These are phyloP conservation scores for Boletus bicolor DNA, from an alignment of 768 basidiomycete species.

Conservation along the genomic window DNA sequence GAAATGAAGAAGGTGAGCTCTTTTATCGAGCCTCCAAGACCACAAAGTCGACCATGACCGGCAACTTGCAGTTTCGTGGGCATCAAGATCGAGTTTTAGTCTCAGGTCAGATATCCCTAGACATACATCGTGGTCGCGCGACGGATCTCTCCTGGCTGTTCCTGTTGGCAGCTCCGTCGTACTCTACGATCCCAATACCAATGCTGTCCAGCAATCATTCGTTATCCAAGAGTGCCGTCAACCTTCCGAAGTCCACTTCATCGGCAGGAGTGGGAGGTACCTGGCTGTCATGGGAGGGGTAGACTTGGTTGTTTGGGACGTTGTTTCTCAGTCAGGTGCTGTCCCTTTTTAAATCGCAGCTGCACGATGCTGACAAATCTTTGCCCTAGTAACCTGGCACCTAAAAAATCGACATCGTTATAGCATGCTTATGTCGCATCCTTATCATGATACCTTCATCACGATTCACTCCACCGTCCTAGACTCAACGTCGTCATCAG, in stretches of 20 bases:
- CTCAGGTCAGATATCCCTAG: conserved; percentile 69
- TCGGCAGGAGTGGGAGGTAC: conserved; percentile 71
- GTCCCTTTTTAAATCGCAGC: neutral
- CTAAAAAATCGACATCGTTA: conserved; percentile 38
- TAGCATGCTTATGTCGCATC: conserved; percentile 52
- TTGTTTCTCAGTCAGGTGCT: conserved; percentile 59
- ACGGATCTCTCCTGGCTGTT: conserved; percentile 82
- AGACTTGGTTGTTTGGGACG: conserved; percentile 69
- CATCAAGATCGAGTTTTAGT: conserved; percentile 65
- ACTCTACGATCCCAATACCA: conserved; percentile 70
- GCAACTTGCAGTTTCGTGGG: conserved; percentile 55
- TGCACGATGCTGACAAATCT: neutral
- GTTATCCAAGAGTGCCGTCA: conserved; percentile 51
- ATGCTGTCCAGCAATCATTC: conserved; percentile 56
- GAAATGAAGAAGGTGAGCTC: conserved; percentile 50
- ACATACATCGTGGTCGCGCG: conserved; percentile 74
- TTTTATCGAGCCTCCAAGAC: neutral
- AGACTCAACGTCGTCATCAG: conserved; percentile 35
- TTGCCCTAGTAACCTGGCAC: conserved; percentile 58
- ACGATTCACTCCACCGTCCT: conserved; percentile 43
- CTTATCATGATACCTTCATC: conserved; percentile 54
- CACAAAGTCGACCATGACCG: neutral
- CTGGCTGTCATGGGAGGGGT: conserved; percentile 50
- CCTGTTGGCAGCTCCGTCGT: conserved; percentile 63
- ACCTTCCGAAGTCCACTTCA: conserved; percentile 53